Evolutionary conservation across 176 grass and related monocot genomes (phyloP).

Genomic region (Pharus latifolius): DNA sequence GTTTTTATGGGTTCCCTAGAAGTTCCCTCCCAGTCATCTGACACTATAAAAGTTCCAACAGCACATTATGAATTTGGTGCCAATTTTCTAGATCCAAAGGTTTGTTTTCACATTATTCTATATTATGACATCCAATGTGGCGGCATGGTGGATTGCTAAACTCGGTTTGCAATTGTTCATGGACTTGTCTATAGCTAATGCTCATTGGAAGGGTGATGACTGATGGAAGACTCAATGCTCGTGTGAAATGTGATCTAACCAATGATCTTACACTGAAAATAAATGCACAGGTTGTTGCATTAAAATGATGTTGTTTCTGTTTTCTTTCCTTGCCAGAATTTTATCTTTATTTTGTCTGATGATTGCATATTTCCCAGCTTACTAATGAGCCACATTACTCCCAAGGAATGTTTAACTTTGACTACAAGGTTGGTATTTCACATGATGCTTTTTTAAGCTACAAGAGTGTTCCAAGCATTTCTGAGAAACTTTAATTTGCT

Average conservation of each 20-base stretch:
- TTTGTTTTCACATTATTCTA: slow-evolving; percentile 23
- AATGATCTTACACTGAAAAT: slow-evolving; percentile 80
- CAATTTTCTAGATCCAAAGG: slow-evolving; percentile 96
- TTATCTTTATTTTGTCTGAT: neutral
- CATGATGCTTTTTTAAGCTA: neutral
- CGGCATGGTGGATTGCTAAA: slow-evolving; percentile 7
- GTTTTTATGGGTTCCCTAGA: slow-evolving; percentile 93
- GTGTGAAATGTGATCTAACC: slow-evolving; percentile 93
- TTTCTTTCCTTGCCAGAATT: neutral
- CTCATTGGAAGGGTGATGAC: slow-evolving; percentile 91
- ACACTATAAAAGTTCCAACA: slow-evolving; percentile 83
- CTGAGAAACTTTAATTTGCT: neutral
- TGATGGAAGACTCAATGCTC: slow-evolving; percentile 92
- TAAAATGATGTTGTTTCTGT: neutral
- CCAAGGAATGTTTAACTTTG: slow-evolving; percentile 99
- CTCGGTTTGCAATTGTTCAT: slow-evolving; percentile 5
- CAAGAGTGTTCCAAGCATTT: neutral
- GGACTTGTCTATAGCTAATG: slow-evolving; percentile 56
- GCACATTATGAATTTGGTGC: slow-evolving; percentile 97
- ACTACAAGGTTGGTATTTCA: slow-evolving; percentile 73
- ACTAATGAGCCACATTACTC: slow-evolving; percentile 94
- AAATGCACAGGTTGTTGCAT: slow-evolving; percentile 76
- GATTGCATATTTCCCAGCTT: slow-evolving; percentile 44
- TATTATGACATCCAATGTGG: neutral
- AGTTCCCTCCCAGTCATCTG: slow-evolving; percentile 66